phyloP scores from a whole-genome alignment of 176 grass and related monocot species.

The Musa beccarii region DNA sequence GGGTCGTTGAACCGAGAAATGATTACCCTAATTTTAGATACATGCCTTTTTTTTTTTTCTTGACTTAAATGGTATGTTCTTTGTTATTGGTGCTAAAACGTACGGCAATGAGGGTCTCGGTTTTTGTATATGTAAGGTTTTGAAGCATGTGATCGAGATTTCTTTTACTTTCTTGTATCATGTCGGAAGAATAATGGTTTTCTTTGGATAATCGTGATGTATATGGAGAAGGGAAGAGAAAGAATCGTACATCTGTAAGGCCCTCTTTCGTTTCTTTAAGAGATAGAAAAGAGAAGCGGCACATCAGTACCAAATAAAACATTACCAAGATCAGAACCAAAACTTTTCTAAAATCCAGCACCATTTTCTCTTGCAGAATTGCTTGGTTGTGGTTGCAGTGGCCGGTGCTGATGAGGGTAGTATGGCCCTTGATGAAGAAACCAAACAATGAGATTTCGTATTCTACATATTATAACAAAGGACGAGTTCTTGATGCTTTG shows the following conservation, averaged over 20 bases:
- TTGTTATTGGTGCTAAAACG: too few species aligned
- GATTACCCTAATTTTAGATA: too few species aligned
- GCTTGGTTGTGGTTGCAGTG: neutral
- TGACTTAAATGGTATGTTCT: too few species aligned
- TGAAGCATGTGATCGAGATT: neutral
- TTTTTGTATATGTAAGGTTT: neutral
- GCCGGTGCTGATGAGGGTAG: neutral
- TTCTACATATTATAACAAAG: neutral
- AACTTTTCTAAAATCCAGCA: neutral
- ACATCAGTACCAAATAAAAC: neutral
- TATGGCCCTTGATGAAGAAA: neutral
- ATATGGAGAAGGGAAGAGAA: neutral
- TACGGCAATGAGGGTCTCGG: neutral
- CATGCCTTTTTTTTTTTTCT: too few species aligned
- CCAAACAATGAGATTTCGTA: neutral
- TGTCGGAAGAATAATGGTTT: neutral
- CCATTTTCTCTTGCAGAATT: neutral
- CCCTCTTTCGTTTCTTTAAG: neutral
- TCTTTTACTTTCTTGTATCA: neutral
- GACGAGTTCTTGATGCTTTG: neutral
- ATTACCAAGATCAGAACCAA: neutral
- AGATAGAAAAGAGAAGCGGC: neutral
- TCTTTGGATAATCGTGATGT: neutral
- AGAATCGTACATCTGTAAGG: neutral
- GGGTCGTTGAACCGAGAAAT: neutral